Evolutionary conservation across 345 rosid genomes (phyloP), one percentile per base, ranked within the genome.

Genomic region (Psidium friedrichsthalianum): DNA sequence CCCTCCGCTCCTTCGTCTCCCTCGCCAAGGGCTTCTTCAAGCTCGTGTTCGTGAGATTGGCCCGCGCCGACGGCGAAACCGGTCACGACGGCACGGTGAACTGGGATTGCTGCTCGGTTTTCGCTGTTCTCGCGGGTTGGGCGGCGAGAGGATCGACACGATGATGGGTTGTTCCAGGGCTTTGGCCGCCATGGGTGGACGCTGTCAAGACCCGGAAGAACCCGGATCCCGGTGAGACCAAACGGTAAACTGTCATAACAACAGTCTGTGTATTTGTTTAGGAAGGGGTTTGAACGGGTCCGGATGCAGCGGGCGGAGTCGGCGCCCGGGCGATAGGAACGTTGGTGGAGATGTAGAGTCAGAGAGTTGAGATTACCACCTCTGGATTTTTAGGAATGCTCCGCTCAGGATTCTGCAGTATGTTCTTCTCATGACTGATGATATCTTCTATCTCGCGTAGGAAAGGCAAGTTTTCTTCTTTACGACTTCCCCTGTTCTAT

Each of bases 331-430:
- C 32, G 59, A 86, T 54, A 32, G 78, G 78, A 69, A 32, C 64
- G 86, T 21, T n/a, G 69, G 69, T 64, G 92, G 92, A 42, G 90
- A 86, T 89, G 93, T 74, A 89, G 93, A 88, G 87, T 93, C 13
- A 91, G 95, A 86, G 97, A 94, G 86, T 87, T 94, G 89, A 93
- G 95, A 85, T 90, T 94, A 88, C 95, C 95, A 55, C 83, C 88
- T 4, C 82, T 94, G 87, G 95, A 94, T 92, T 94, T 94, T 94
- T 76, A 88, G 90, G 78, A 94, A 94, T 86, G 92, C 97, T 1
- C 95, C 97, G 44, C 87, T 92, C 87, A 92, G 94, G 90, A 94
- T 94, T 88, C 88, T 94, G 90, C 97, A 94, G 86, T 94, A 94
- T 85, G 84, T 93, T 82, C 89, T 92, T 85, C 87, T 94, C 74